Percentiles rank a stretch among this genome's conserved stretches.
phyloP scores from a whole-genome alignment of 1,284 basidiomycete species.

The Ganoderma resinaceum region DNA sequence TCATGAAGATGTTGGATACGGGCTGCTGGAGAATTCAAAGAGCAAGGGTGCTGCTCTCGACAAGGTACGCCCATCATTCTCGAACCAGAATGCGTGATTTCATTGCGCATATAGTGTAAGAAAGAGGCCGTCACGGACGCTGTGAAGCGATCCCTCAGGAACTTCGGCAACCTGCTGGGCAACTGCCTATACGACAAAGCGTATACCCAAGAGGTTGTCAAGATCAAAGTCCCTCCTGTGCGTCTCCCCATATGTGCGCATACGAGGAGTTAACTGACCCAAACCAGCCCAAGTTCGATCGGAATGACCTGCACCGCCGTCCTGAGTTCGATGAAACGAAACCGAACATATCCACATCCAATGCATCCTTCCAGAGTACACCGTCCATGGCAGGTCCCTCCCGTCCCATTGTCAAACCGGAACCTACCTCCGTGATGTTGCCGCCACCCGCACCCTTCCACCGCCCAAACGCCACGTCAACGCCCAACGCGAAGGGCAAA shows the following conservation, averaged over 20 bases:
- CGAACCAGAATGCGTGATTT: not conserved
- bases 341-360: slow-evolving; percentile 28
- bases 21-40: slow-evolving; percentile 84
- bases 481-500: slow-evolving; percentile 34
- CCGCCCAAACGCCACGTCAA: slow-evolving; percentile 21
- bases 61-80: slow-evolving; percentile 68
- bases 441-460: slow-evolving; percentile 18
- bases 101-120: slow-evolving; percentile 74
- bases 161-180: slow-evolving; percentile 94
- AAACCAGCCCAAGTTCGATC: slow-evolving; percentile 76
- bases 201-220: slow-evolving; percentile 85
- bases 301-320: slow-evolving; percentile 74
- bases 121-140: slow-evolving; percentile 98
- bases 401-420: slow-evolving; percentile 24
- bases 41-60: slow-evolving; percentile 89
- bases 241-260: slow-evolving; percentile 39
- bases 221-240: slow-evolving; percentile 85
- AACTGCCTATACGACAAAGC: slow-evolving; percentile 96
- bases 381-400: slow-evolving; percentile 19
- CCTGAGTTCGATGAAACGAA: slow-evolving; percentile 72
- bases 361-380: not conserved
- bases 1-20: slow-evolving; percentile 96
- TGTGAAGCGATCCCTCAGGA: slow-evolving; percentile 88
- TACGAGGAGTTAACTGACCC: not conserved
- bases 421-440: slow-evolving; percentile 15